A percentile compares a stretch with the other conserved stretches of the same genome.
Evolutionary conservation across 306 rosid species (phyloP).

Genomic region (Lathyrus tuberosus): DNA sequence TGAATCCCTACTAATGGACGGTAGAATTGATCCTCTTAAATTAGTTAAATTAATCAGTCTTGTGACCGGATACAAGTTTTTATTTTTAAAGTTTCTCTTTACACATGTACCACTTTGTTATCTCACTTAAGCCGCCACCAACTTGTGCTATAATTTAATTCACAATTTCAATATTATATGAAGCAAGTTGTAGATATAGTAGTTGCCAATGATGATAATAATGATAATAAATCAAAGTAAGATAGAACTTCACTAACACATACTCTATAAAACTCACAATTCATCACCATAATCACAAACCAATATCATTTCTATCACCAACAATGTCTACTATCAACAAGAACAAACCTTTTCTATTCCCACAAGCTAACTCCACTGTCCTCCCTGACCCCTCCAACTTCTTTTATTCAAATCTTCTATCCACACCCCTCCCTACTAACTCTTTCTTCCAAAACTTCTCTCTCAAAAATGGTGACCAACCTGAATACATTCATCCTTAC

Average conservation of each 20-base stretch:
- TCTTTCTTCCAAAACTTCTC: constrained; percentile 21
- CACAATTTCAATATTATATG: background rate
- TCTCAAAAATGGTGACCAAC: constrained; percentile 1
- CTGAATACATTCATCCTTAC: constrained; percentile 18
- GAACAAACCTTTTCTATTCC: background rate
- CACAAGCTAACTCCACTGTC: constrained; percentile 4
- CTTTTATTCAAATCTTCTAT: background rate
- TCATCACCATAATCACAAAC: background rate
- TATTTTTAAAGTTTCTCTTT: background rate
- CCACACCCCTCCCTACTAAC: constrained; percentile 22
- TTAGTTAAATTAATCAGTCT: no score
- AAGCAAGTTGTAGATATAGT: constrained; percentile 6
- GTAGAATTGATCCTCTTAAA: no score
- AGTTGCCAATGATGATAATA: constrained; percentile 5
- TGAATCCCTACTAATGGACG: no score
- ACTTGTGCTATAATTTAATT: background rate
- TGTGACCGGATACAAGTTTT: no score
- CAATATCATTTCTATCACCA: background rate
- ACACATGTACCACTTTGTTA: no score
- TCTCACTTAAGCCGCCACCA: background rate
- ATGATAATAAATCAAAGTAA: background rate
- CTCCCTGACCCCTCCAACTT: constrained; percentile 15
- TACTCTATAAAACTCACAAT: constrained; percentile 17
- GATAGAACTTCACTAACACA: background rate
- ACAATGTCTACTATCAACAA: background rate